phyloP scores from a whole-genome alignment of 2,329 filamentous ascomycete genomes.

The Beauveria bassiana region DNA sequence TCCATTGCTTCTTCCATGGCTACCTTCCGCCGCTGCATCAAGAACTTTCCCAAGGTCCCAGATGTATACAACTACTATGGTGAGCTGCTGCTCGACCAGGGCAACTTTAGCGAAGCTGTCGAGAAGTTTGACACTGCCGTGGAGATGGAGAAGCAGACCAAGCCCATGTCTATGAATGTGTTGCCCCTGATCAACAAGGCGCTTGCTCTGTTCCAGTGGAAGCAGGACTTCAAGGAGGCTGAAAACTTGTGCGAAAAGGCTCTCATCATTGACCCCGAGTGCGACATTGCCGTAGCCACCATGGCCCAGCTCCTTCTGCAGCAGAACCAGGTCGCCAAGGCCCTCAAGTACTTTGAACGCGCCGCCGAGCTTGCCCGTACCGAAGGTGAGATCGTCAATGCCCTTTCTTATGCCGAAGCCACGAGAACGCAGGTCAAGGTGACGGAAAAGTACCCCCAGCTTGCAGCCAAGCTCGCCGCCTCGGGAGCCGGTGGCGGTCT shows the following conservation, averaged over 20 bases:
- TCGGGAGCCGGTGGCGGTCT: slow-evolving; percentile 23
- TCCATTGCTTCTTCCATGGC: slow-evolving; percentile 97
- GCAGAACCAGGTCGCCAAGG: slow-evolving; percentile 93
- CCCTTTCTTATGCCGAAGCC: slow-evolving; percentile 92
- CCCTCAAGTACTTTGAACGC: slow-evolving; percentile 93
- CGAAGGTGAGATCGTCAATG: slow-evolving; percentile 92
- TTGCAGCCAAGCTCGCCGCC: slow-evolving; percentile 58
- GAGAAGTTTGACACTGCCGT: slow-evolving; percentile 99
- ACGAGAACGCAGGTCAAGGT: slow-evolving; percentile 93
- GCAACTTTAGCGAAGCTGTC: slow-evolving; percentile 90
- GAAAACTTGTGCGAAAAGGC: slow-evolving; percentile 97
- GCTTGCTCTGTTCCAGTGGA: slow-evolving; percentile 94
- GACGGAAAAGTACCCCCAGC: slow-evolving; percentile 76
- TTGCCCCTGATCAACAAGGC: slow-evolving; percentile 98
- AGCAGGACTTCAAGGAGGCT: slow-evolving; percentile 89
- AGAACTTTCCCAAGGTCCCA: slow-evolving; percentile 94
- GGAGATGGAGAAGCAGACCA: slow-evolving; percentile 92
- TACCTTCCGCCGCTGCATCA: slow-evolving; percentile 93
- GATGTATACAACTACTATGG: slow-evolving; percentile 99
- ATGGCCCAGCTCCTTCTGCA: slow-evolving; percentile 97
- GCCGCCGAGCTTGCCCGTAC: slow-evolving; percentile 91
- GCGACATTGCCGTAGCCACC: slow-evolving; percentile 95
- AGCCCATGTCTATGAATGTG: slow-evolving; percentile 95
- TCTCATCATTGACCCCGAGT: slow-evolving; percentile 95
- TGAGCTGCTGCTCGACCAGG: slow-evolving; percentile 91